Evolutionary conservation across 306 rosid species (phyloP), one percentile per base, ranked within the genome.

Genomic region (Medicago lupulina): DNA sequence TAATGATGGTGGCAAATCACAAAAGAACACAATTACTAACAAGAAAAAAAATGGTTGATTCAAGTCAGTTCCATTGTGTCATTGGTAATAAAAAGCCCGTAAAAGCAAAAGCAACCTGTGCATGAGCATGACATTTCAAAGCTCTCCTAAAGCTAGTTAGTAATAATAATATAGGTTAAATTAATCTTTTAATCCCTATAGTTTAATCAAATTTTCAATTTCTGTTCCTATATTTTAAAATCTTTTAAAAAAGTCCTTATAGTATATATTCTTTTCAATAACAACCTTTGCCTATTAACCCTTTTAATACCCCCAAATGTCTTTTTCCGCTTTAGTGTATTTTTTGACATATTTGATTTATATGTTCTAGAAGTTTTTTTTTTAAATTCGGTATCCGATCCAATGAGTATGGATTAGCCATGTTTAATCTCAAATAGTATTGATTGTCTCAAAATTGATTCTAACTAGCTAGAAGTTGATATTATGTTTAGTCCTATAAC

Each of bases 1-100:
- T 25, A 75, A 14, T 73, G 36, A 81, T 79, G 81, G 49, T 19
- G 40, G 49, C 3, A 23, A 62, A 63, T 43, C 62, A 55, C 34
- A 36, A 61, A 60, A 41, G 6, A 59, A 78, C 77, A 68, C 14
- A 57, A 10, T 39, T 17, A 25, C 66, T 34, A 58, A 62, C 75
- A 72, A 66, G 76, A 73, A 57, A 38, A 73, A 57, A 21, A 18
- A 18, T 41, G 28, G 3, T 44, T 44, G 50, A 44, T 3, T 6
- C 50, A 0, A 10, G 50, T 1, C 12, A 44, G 36, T 2, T 31
- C n/a, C n/a, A n/a, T n/a, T n/a, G n/a, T n/a, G n/a, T n/a, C n/a
- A n/a, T n/a, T 31, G 36, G 36, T 31, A 31, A 31, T 31, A 31
- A 31, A 31, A 31, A 44, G 50, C 50, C n/a, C 4, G 12, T 44